phyloP scores from a whole-genome alignment of 495 filamentous ascomycete species.

The Sabuloglossum arenarium region DNA sequence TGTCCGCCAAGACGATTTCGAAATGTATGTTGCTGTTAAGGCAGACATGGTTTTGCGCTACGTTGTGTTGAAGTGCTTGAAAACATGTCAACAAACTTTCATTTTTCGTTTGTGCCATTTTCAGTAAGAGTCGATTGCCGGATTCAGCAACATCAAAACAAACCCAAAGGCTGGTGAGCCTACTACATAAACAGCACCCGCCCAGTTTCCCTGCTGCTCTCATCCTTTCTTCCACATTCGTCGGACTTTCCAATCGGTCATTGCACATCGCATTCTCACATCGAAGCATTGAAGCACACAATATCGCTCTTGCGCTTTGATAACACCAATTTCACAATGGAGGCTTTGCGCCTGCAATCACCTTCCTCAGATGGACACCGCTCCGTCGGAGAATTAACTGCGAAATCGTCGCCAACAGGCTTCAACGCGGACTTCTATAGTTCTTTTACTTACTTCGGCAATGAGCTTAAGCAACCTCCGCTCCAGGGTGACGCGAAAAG shows the following conservation, averaged over 20 bases:
- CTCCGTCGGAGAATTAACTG: not conserved
- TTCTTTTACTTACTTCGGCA: not conserved
- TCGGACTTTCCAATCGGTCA: not conserved
- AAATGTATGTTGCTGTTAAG: too few relatives aligned
- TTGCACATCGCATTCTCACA: not conserved
- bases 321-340: not conserved
- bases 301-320: not conserved
- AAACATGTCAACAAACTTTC: not conserved
- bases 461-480: not conserved
- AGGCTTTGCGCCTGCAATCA: not conserved
- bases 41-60: too few relatives aligned
- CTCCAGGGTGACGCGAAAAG: not conserved
- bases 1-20: too few relatives aligned
- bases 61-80: not conserved
- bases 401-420: not conserved
- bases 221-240: not conserved
- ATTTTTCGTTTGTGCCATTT: too few relatives aligned
- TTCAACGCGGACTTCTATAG: not conserved
- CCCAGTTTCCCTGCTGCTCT: not conserved
- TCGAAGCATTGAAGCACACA: not conserved
- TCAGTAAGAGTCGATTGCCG: not conserved
- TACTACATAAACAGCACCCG: too few relatives aligned
- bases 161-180: not conserved
- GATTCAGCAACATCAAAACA: not conserved
- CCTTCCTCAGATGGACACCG: not conserved